Evolutionary conservation across 1,284 basidiomycete genomes (phyloP), one percentile per base, ranked within the genome.

Genomic region (Pholiota adiposa): DNA sequence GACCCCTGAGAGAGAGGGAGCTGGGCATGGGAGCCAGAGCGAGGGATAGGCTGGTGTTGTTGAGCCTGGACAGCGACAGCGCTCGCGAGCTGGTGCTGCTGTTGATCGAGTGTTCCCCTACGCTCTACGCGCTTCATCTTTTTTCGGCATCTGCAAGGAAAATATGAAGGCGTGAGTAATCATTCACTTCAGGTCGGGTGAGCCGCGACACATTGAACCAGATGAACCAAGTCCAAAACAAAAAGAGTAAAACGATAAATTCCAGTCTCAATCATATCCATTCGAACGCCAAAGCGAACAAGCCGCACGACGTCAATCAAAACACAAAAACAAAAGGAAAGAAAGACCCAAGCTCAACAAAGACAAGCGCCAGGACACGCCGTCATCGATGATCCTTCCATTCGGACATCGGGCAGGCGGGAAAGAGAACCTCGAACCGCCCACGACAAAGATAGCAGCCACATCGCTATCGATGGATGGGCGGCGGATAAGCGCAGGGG

Each of bases 51-150:
- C 18, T 63, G 56, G 29, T 58, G 63, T 51, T 68, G 67, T 51
- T 63, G 63, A n/a, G 54, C 54, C 16, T 65, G 63, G 56, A 48
- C 33, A 54, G 50, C 48, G 38, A 18, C 8, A 43, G 50, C 19
- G 41, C 63, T 48, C 34, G 65, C 60, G 56, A 63, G 53, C 43
- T 38, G 36, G 16, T 59, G 67, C 44, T 73, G 76, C 44, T 80
- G 77, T 51, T 71, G 73, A 58, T 86, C 85, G 4, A 89, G 70
- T 16, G 89, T 90, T 5, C 89, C 89, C 9, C 90, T 79, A 16
- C 88, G 79, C 71, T 92, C 91, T 43, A 91, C 87, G 1, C 90
- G 84, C 75, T 92, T 92, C 90, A 92, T 92, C 74, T 93, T 92
- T 75, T 93, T 93, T 55, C 90, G 82, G 73, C 90, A 92, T 56